Evolutionary conservation across 2,329 filamentous ascomycete genomes (phyloP), one percentile per base, ranked within the genome.

Genomic region (Eutypella sp.): DNA sequence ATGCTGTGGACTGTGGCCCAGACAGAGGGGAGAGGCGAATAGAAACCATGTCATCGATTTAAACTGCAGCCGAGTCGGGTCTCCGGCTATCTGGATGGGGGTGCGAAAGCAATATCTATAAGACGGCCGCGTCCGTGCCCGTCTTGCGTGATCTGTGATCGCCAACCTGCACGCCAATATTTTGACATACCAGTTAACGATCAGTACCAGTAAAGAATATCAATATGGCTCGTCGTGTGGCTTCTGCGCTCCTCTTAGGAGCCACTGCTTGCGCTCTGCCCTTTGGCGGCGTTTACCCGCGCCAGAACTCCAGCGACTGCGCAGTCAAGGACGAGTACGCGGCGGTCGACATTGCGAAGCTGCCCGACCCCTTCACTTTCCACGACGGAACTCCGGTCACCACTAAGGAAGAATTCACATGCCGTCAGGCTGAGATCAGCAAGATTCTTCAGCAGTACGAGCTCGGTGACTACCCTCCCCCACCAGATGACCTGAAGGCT

Each of bases 361-460:
- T 73, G 16, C 68, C 69, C 4, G 71, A 78, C 59, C 75, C 74
- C 27, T 78, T 78, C 61, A 70, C 67, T 23, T 68, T 66, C 40
- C 53, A 65, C 8, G 64, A 64, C 45, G 74, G 74, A 40, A 58
- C 52, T 19, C 68, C 67, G 51, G 66, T 78, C 41, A 65, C 67
- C 6, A 73, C 67, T 47, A 68, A 71, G 58, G 68, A 59, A 22
- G 65, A 74, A 49, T 78, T 70, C 59, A 62, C 66, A 44, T 78
- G 75, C 60, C 73, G 75, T 41, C 63, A 66, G 51, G 58, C 66
- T 37, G 73, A 78, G 60, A 75, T 77, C 57, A 67, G 58, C 56
- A 67, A 70, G 51, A 62, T 70, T 40, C 58, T 78, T 54, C 69
- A 76, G 58, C 69, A 72, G 56, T 76, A 73, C 57, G 74, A 78